Base-by-base conservation (phyloP, 75 land plant genomes). In the Ceratopteris richardii region DNA sequence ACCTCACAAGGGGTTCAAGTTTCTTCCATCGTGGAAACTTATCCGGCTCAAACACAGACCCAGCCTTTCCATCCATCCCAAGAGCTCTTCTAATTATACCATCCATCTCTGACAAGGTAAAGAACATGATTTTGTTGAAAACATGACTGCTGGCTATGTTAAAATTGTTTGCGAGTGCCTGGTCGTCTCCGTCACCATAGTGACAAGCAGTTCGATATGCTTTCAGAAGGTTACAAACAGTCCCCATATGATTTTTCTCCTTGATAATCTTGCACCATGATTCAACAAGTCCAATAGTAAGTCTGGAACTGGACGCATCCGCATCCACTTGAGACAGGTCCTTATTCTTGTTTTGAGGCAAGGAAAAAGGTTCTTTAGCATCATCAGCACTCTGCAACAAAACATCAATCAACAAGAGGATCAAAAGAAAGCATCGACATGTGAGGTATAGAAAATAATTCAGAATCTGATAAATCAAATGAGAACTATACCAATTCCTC, bases 161-260 rank as follows among this genome's bases (percentile, higher is more conserved):
- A 39, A 68, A 81, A 31, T 82, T 82, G 12, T 67, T 25, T 1
- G 70, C 70, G 31, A 79, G 39, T 5, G 85, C 79, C 54, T 82
- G 77, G 29, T 63, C 65, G 10, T 56, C 76, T 53, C 85, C 84
- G 69, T 90, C 96, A 40, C 96, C 96, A 76, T 83, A 83, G 56
- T 90, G 96, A 40, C 90, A 90, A 44, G 96, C 96, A 61, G 77
- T 80, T 30, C 90, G 78, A 50, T 78, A 90, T 46, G 82, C 96
- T 48, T 56, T 69, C 64, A 90, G 44, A 28, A 90, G 75, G 29
- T 78, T 80, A 28, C 72, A 69, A 33, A 90, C 57, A 40, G 90
- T 80, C 44, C 80, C 72, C 31, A 78, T n/a, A 47, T 67, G 81
- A 39, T 61, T 61, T 37, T 71, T 62, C 53, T 83, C 78, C 63